Evolutionary conservation across 2,329 filamentous ascomycete genomes (phyloP).

Genomic region (Alternaria brassicae): DNA sequence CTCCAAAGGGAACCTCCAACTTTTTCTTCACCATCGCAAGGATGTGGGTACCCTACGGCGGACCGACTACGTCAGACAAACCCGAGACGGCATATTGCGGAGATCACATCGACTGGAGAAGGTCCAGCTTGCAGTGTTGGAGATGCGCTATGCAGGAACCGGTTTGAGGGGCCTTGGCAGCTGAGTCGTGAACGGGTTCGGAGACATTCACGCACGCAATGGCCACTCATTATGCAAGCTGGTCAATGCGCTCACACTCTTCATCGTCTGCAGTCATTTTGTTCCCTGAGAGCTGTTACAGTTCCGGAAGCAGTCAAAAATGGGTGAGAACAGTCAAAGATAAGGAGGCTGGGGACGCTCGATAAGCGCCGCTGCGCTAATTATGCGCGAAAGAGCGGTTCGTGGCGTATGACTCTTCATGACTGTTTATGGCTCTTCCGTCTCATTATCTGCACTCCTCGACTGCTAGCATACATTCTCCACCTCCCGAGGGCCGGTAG

Average conservation of each 20-base stretch:
- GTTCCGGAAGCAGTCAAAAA: background rate
- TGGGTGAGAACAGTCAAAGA: background rate
- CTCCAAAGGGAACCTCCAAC: background rate
- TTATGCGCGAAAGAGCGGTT: conserved; percentile 1
- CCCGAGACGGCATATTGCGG: background rate
- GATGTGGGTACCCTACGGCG: background rate
- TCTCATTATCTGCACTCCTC: background rate
- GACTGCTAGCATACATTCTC: background rate
- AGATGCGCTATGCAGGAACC: conserved; percentile 10
- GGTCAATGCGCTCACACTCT: background rate
- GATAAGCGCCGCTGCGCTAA: background rate
- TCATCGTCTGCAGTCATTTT: background rate
- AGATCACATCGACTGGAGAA: background rate
- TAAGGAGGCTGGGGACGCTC: background rate
- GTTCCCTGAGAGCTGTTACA: background rate
- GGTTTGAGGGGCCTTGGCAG: conserved; percentile 4
- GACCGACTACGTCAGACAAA: conserved; percentile 6
- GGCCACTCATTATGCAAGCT: background rate
- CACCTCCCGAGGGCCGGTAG: background rate
- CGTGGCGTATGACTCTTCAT: background rate
- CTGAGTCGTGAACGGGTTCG: conserved; percentile 2
- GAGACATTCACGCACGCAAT: background rate
- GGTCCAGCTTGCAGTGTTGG: conserved; percentile 1
- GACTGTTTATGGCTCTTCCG: conserved; percentile 5
- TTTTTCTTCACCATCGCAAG: conserved; percentile 5